A percentile compares a stretch with the other conserved stretches of the same genome.
Conservation (phyloP, 129 eudicot species). For the Rutidosis leptorrhynchoides region DNA sequence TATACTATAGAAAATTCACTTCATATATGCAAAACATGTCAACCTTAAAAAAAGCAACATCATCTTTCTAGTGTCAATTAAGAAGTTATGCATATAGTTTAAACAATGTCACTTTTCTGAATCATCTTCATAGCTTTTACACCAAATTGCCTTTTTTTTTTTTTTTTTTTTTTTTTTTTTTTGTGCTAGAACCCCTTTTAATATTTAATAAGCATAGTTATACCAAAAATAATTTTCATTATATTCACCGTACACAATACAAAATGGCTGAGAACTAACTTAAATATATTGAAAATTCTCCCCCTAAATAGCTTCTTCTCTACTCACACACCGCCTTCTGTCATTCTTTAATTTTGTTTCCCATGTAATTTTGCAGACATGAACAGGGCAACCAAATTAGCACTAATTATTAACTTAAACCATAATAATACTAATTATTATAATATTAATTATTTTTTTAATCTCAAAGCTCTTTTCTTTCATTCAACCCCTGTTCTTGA, state of each 20-base stretch:
- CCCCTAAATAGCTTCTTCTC: neutral
- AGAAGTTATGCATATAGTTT: neutral
- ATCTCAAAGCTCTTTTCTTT: constrained; percentile 38
- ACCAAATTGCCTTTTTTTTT: no score
- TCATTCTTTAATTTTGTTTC: neutral
- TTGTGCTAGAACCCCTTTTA: no score
- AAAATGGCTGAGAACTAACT: no score
- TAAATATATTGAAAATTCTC: no score
- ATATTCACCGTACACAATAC: no score
- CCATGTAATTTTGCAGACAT: neutral
- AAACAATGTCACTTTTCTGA: neutral
- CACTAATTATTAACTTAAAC: constrained; percentile 26
- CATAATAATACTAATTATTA: constrained; percentile 1
- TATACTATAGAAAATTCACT: no score
- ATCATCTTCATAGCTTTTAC: neutral
- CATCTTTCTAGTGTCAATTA: neutral
- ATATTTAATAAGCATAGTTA: no score
- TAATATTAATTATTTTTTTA: constrained; percentile 24
- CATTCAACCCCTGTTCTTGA: constrained; percentile 65
- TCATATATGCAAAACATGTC: neutral
- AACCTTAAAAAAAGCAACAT: neutral
- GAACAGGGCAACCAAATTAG: constrained; percentile 11
- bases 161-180: no score
- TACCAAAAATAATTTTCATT: no score
- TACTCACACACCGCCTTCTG: neutral